A percentile compares a stretch with the other conserved stretches of the same genome.
Conservation (phyloP, 2,329 filamentous ascomycete species). For the Cryphonectria carpinicola region DNA sequence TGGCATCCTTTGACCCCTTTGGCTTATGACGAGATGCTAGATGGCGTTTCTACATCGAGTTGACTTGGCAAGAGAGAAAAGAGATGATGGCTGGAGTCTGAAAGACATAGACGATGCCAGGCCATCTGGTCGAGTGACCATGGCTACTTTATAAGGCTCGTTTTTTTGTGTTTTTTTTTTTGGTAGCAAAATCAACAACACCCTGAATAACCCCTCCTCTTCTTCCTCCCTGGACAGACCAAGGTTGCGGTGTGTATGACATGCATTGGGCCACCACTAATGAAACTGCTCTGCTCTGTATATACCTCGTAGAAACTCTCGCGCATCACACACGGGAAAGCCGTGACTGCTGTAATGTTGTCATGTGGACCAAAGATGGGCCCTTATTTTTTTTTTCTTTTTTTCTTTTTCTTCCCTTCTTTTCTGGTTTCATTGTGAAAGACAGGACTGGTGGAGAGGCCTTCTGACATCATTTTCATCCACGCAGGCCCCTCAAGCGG, state of each 20-base stretch:
- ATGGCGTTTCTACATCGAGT: slow-evolving; percentile 19
- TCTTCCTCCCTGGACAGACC: background rate
- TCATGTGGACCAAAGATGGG: background rate
- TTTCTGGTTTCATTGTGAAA: background rate
- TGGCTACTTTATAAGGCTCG: slow-evolving; percentile 22
- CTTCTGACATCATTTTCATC: slow-evolving; percentile 9
- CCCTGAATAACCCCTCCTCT: slow-evolving; percentile 22
- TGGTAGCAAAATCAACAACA: slow-evolving; percentile 28
- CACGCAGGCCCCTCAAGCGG: background rate
- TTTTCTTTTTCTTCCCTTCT: background rate
- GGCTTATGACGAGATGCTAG: slow-evolving; percentile 22
- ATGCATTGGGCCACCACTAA: background rate
- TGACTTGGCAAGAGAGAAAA: slow-evolving; percentile 10
- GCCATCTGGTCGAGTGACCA: slow-evolving; percentile 31
- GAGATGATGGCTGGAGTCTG: slow-evolving; percentile 14
- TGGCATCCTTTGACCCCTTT: slow-evolving; percentile 15
- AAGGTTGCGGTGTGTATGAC: background rate
- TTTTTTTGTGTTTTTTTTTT: slow-evolving; percentile 10
- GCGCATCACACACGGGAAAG: background rate
- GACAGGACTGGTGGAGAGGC: slow-evolving; percentile 5
- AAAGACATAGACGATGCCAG: slow-evolving; percentile 24
- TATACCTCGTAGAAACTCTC: background rate
- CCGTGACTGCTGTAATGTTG: background rate
- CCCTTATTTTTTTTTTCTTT: background rate
- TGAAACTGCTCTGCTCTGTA: background rate